A percentile compares a stretch with the other conserved stretches of the same genome.
Evolutionary conservation across 352 stramenopile genomes (phyloP).

Genomic region (Globisporangium ultimum): DNA sequence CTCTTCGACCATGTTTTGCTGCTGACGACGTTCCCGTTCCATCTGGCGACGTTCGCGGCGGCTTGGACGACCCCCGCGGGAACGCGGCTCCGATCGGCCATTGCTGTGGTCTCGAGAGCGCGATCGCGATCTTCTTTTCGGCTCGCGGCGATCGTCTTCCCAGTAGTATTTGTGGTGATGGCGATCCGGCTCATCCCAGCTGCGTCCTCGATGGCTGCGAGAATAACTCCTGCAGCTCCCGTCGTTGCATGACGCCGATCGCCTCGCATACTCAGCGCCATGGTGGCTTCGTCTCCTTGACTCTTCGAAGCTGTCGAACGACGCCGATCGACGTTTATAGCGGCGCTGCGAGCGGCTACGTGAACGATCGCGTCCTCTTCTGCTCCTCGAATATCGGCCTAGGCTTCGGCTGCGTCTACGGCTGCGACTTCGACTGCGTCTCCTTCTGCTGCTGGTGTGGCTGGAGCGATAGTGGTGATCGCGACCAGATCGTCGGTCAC

Average conservation of each 20-base stretch:
- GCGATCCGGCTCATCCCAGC: no score
- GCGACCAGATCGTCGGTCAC: background rate
- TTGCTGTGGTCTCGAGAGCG: constrained; percentile 13
- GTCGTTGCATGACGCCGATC: constrained; percentile 7
- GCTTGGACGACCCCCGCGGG: constrained; percentile 1
- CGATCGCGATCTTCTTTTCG: constrained; percentile 8
- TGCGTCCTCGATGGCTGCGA: background rate
- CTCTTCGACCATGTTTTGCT: background rate
- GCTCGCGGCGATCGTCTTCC: constrained; percentile 5
- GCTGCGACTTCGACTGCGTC: constrained; percentile 5
- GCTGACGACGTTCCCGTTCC: background rate
- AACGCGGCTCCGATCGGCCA: background rate
- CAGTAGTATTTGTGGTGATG: background rate
- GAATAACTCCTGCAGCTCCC: background rate
- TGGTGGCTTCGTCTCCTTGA: background rate
- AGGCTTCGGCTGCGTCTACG: constrained; percentile 12
- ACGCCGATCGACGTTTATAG: constrained; percentile 6
- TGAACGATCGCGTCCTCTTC: constrained; percentile 6
- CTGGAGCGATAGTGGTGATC: background rate
- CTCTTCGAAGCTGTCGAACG: constrained; percentile 4
- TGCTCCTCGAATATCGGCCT: constrained; percentile 4
- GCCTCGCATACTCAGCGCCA: background rate
- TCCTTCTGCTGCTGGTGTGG: constrained; percentile 4
- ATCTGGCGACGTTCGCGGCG: constrained; percentile 5
- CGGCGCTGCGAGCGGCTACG: constrained; percentile 11